Conservation (phyloP, 2,329 filamentous ascomycete genomes). For the Exutisphaerella laricina region DNA sequence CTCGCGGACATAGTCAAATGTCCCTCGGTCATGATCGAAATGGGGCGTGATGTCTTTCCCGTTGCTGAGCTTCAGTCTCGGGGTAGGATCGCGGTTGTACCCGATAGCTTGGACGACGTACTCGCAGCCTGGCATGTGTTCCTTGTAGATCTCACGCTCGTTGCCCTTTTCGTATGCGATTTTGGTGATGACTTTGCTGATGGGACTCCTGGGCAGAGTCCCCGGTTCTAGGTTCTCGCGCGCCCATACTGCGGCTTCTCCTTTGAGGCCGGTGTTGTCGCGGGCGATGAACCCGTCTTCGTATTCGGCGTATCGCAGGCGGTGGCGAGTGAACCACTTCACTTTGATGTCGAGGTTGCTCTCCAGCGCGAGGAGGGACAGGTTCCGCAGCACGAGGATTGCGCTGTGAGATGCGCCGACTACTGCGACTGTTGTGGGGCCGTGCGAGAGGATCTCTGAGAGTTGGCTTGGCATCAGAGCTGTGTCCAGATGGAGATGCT, state of each 20-base stretch:
- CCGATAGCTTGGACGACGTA: constrained; percentile 57
- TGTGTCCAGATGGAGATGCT: constrained; percentile 49
- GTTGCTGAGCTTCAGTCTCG: constrained; percentile 38
- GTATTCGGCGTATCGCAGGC: constrained; percentile 56
- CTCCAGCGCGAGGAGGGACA: constrained; percentile 48
- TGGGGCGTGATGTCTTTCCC: constrained; percentile 29
- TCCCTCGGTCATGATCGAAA: constrained; percentile 43
- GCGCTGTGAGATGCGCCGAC: constrained; percentile 60
- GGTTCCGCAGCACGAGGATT: constrained; percentile 57
- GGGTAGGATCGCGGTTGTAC: constrained; percentile 48
- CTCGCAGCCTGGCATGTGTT: constrained; percentile 47
- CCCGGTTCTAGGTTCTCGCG: constrained; percentile 53
- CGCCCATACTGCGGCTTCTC: constrained; percentile 55
- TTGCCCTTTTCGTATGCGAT: constrained; percentile 43
- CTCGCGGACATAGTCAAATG: constrained; percentile 28
- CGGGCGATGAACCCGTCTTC: constrained; percentile 59
- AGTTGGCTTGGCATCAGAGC: constrained; percentile 52
- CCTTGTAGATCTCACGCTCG: constrained; percentile 43
- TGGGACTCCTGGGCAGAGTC: constrained; percentile 41
- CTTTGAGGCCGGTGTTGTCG: constrained; percentile 62
- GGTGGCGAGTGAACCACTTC: constrained; percentile 58
- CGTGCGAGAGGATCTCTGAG: constrained; percentile 33
- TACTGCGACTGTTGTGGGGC: constrained; percentile 48
- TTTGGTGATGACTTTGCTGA: constrained; percentile 39
- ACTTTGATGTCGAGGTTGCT: constrained; percentile 51